Conservation (phyloP, 129 eudicot species). For the Kitagawia praeruptora region DNA sequence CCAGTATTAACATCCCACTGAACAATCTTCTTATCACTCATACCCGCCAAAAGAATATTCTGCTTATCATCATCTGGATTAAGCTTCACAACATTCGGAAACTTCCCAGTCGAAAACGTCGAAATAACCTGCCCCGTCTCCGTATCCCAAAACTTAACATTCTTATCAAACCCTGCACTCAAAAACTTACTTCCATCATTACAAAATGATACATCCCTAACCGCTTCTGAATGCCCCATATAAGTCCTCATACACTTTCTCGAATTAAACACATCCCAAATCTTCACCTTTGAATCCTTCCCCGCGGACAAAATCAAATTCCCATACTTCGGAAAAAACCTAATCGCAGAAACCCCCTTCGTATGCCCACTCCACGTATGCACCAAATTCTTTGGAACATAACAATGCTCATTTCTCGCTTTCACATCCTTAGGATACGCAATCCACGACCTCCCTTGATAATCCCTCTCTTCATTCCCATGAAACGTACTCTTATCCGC, state of each 20-base stretch:
- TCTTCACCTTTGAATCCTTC: conserved; percentile 86
- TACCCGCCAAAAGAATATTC: conserved; percentile 80
- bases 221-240: conserved; percentile 93
- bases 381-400: conserved; percentile 80
- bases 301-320: conserved; percentile 89
- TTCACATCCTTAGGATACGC: conserved; percentile 89
- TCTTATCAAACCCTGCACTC: conserved; percentile 91
- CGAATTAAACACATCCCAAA: conserved; percentile 90
- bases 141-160: conserved; percentile 96
- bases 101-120: conserved; percentile 81
- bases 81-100: conserved; percentile 84
- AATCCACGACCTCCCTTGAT: conserved; percentile 94
- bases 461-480: conserved; percentile 90
- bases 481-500: conserved; percentile 80
- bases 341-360: conserved; percentile 80
- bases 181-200: conserved; percentile 86
- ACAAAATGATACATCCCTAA: conserved; percentile 77
- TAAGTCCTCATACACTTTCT: conserved; percentile 98
- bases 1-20: conserved; percentile 90
- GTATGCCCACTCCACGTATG: conserved; percentile 99
- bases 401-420: conserved; percentile 73
- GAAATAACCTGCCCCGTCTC: conserved; percentile 95
- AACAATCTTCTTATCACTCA: conserved; percentile 98
- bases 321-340: conserved; percentile 88
- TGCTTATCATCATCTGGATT: conserved; percentile 99